phyloP scores from a whole-genome alignment of 495 filamentous ascomycete species.

The Pseudomonodictys pantanalensis region DNA sequence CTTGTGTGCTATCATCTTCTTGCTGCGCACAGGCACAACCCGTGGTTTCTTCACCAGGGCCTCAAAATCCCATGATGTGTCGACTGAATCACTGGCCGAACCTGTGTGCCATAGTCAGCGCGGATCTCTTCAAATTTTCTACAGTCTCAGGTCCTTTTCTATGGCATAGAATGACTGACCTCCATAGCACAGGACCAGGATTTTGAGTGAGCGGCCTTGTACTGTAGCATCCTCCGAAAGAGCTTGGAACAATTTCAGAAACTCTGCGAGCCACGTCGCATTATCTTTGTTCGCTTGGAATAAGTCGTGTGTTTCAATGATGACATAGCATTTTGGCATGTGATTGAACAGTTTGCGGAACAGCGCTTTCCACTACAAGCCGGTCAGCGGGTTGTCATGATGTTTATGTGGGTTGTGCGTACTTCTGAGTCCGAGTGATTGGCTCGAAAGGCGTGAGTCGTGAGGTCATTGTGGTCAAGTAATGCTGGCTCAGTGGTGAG shows the following conservation, averaged over 20 bases:
- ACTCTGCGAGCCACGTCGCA: neutral
- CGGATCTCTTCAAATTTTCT: too few species aligned
- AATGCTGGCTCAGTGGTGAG: neutral
- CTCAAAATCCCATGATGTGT: neutral
- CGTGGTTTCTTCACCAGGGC: neutral
- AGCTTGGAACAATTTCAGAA: neutral
- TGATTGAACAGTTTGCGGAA: neutral
- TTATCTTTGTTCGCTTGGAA: neutral
- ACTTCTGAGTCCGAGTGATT: neutral
- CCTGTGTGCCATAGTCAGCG: too few species aligned
- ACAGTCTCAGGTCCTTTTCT: neutral
- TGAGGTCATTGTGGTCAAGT: neutral
- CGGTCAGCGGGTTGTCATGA: too few species aligned
- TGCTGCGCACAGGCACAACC: neutral
- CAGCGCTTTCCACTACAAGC: neutral
- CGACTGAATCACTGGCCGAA: too few species aligned
- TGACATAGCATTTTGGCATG: neutral
- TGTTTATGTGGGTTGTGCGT: too few species aligned
- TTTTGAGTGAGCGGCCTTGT: neutral
- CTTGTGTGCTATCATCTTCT: neutral
- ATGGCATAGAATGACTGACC: too few species aligned
- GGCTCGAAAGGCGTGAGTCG: neutral
- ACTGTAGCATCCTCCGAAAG: neutral
- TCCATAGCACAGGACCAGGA: neutral
- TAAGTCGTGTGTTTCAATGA: neutral